Evolutionary conservation across 495 filamentous ascomycete genomes (phyloP), one percentile per base, ranked within the genome.

Genomic region (Chaetomium cochliodes): DNA sequence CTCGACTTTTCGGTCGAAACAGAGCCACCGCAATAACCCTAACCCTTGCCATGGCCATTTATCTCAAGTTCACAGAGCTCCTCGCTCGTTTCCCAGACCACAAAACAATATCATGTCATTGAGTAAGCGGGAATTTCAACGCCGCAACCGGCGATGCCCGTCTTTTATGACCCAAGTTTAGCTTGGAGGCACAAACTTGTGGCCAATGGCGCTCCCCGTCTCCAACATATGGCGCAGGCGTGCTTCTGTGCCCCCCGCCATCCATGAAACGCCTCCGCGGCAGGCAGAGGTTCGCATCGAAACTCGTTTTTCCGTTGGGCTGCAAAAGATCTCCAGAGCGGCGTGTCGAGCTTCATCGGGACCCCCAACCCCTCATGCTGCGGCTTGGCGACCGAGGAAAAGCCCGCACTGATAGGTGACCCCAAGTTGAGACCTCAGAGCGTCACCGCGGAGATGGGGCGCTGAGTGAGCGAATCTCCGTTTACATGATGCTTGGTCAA

Each of bases 391-490:
- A 25, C 15, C 13, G 47, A 50, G 39, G 30, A 62, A 62, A 62
- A 62, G 47, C 16, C 51, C 42, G 26, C 51, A 56, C 39, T 9
- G 61, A 55, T 46, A 47, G 23, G 7, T 23, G n/a, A 9, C 15
- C n/a, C 53, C 12, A n/a, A 13, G 49, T 18, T 42, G 59, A 22
- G n/a, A n/a, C n/a, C n/a, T n/a, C n/a, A n/a, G 11, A 53, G 50
- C 23, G 23, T 63, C 51, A 63, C 61, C 61, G 61, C 62, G 53
- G 62, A 64, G 54, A 58, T 58, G 28, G 52, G 52, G 52, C 23
- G 52, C 52, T 55, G 52, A 55, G 26, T 49, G 46, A 23, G 53
- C 18, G 0, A 57, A 41, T 23, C 2, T 47, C 37, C 25, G 41
- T 47, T 41, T 4, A 6, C 25, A 6, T 46, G 39, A 22, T 23